Evolutionary conservation across 306 rosid genomes (phyloP), one percentile per base, ranked within the genome.

Genomic region (Lagenaria siceraria): DNA sequence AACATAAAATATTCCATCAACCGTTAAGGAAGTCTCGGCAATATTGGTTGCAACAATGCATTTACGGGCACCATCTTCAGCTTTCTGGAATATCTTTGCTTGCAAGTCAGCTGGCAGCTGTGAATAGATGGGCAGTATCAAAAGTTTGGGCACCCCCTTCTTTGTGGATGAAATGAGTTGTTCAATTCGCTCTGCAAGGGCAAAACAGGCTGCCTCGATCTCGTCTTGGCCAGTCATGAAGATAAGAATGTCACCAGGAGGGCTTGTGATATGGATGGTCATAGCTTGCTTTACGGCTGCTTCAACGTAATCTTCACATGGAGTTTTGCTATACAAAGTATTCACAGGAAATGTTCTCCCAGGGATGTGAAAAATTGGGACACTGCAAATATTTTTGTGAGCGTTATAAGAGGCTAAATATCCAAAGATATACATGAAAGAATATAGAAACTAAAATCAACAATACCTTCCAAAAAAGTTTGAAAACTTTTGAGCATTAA

Each of bases 201-300:
- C 79, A 80, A 86, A 92, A 84, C 98, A 95, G 51, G 97, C 98
- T 33, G 98, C 98, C 87, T 95, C 98, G 54, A 95, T 95, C 93
- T 95, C 98, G 76, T 95, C 98, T 87, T 92, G 98, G 77, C 98
- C 98, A 25, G 97, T 95, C 98, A 92, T 92, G 85, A 95, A 95
- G 79, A 95, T 95, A 75, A 95, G 98, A 77, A 95, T 90, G 84
- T 95, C 98, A 79, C 98, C 98, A 0, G 96, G 89, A 66, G 98
- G 93, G 75, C 97, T 92, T 40, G 97, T 89, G 84, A 95, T 90
- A 85, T 95, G 98, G 82, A 95, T 95, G n/a, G 97, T 88, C 97
- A 95, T 95, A 59, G 97, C 97, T 84, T 95, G 97, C 89, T 95
- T 95, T 82, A 95, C 98, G 38, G 97, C 98, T 76, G 83, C 97